Base-by-base conservation (phyloP, 805 yeast genomes). In the Yarrowia porcina region DNA sequence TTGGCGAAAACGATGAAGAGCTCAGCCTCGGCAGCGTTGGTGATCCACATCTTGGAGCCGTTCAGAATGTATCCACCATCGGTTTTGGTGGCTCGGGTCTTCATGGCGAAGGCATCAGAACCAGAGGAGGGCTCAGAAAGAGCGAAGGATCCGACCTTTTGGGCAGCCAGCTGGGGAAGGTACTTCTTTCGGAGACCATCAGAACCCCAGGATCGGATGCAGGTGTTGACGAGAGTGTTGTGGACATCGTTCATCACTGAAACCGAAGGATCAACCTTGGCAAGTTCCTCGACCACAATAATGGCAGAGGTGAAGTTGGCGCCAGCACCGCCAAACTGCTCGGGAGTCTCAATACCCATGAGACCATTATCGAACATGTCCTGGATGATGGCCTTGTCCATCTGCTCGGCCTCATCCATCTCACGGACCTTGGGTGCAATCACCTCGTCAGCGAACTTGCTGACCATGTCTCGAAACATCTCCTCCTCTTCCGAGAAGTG, bases 331-430 rank as follows among this genome's bases (percentile, higher is more conserved):
- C 80, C 80, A 21, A 70, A 68, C 67, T 77, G 77, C 66, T 77
- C 80, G 20, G 80, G 79, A n/a, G 79, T 77, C 67, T 77, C 80
- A 41, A 77, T 73, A n/a, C 75, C 80, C 80, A 77, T 77, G 13
- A 77, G 70, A 2, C 80, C 80, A 50, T 72, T 71, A 27, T 76
- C 79, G 47, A 74, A 74, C 69, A 74, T 67, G 23, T 68, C 74
- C 59, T 66, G 61, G 41, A 75, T 68, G 36, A 74, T 61, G n/a
- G 59, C 65, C 25, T 67, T 64, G 57, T 72, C 76, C 73, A 75
- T 74, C 33, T 63, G 47, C 65, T 74, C 77, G n/a, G 66, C 69
- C 64, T 73, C 77, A 64, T 74, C 77, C 76, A 77, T 77, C 49
- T 73, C 76, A 11, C 77, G 69, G 25, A 68, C 77, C 49, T 66